A percentile compares a stretch with the other conserved stretches of the same genome.
phyloP scores from a whole-genome alignment of 2,329 filamentous ascomycete species.

The Zymoseptoria passerinii region DNA sequence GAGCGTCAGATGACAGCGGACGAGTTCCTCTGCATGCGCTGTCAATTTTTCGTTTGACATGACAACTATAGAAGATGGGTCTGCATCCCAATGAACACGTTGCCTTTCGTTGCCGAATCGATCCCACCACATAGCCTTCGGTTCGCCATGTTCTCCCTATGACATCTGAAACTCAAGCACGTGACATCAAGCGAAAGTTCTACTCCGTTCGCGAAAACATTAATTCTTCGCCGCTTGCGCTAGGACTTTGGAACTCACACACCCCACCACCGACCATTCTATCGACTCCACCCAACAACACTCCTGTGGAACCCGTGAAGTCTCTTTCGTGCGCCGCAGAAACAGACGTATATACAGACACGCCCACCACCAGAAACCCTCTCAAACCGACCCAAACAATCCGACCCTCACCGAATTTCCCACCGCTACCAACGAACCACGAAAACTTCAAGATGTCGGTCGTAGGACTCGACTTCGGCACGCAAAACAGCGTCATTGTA shows the following conservation, averaged over 20 bases:
- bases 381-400: neutral
- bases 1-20: neutral
- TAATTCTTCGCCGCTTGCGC: neutral
- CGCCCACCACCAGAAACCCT: neutral
- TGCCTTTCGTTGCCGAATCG: neutral
- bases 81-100: neutral
- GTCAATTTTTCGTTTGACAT: neutral
- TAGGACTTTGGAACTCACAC: neutral
- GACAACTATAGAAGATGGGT: neutral
- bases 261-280: neutral
- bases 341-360: neutral
- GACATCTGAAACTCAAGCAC: neutral
- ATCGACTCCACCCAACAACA: neutral
- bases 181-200: neutral
- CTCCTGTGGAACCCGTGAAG: neutral
- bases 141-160: neutral
- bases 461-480: slow-evolving; percentile 72
- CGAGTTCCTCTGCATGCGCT: neutral
- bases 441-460: neutral
- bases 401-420: neutral
- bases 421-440: neutral
- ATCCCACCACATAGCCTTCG: neutral
- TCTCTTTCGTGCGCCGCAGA: neutral
- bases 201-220: neutral
- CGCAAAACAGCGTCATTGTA: slow-evolving; percentile 82